Base-by-base conservation (phyloP, 78 protist species). In the Bigelowiella natans region DNA sequence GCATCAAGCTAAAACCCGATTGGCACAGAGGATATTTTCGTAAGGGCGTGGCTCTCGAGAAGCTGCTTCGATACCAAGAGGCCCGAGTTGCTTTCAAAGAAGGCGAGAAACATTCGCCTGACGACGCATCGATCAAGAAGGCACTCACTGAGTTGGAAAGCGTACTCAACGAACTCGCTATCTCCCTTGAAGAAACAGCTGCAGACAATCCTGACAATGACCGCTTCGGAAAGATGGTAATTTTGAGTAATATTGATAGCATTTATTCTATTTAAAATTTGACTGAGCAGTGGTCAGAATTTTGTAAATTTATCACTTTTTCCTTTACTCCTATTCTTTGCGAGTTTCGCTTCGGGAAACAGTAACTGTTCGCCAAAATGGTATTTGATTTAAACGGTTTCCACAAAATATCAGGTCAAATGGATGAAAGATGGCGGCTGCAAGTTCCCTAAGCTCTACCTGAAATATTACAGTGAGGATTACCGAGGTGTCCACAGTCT, bases 391-490 rank as follows among this genome's bases (percentile, higher is more conserved):
- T n/a, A n/a, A n/a, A n/a, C n/a, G n/a, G n/a, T n/a, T n/a, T n/a
- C n/a, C n/a, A n/a, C n/a, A n/a, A n/a, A n/a, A n/a, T n/a, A n/a
- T n/a, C n/a, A n/a, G n/a, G n/a, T 51, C 73, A 51, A 83, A 34
- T 83, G 86, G 86, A 7, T 83, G 86, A 7, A 28, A 34, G 38
- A 83, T 26, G 86, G 86, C 86, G 86, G 86, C 86, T 7, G 38
- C 86, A 83, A 87, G 89, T 87, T 87, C 11, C 89, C 89, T n/a
- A 87, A 87, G 36, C 64, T 87, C 73, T 31, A 7, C 38, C 64
- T 87, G 40, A 7, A 28, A 7, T 28, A 40, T 18, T 87, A 87
- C 64, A 31, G 40, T n/a, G 73, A 11, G 40, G 89, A 87, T 34
- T 87, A 34, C 64, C 89, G 89, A 39, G 89, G 83, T 26, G 38